Evolutionary conservation across 1,139 yeast genomes (phyloP).

Genomic region (Taphrina wiesneri): DNA sequence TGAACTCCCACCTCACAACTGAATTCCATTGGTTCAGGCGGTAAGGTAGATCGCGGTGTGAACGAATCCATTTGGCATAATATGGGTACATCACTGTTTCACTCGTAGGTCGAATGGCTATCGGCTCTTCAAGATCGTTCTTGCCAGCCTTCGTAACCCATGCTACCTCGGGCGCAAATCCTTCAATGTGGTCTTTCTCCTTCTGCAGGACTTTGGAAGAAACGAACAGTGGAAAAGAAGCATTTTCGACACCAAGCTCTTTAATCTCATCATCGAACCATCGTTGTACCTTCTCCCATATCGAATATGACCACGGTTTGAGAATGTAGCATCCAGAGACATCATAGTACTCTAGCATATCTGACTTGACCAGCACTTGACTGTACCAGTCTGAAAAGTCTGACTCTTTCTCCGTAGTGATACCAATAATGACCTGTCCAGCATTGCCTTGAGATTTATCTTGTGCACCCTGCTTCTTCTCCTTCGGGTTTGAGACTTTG

Average conservation of each 20-base stretch:
- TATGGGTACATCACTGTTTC: slow-evolving; percentile 99
- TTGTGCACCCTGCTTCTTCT: slow-evolving; percentile 23
- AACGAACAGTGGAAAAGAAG: slow-evolving; percentile 99
- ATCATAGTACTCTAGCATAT: slow-evolving; percentile 94
- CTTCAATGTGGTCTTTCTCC: slow-evolving; percentile 98
- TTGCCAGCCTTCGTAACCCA: slow-evolving; percentile 98
- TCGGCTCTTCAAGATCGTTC: slow-evolving; percentile 94
- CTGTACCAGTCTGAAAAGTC: slow-evolving; percentile 98
- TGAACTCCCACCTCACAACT: slow-evolving; percentile 98
- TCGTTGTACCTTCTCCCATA: slow-evolving; percentile 92
- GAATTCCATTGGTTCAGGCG: slow-evolving; percentile 99
- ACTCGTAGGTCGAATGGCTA: slow-evolving; percentile 98
- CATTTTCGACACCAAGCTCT: slow-evolving; percentile 84
- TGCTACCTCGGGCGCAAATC: slow-evolving; percentile 99
- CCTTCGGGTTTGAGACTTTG: slow-evolving; percentile 63
- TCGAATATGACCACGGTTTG: slow-evolving; percentile 90
- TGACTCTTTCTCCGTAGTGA: slow-evolving; percentile 85
- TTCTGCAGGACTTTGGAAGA: slow-evolving; percentile 87
- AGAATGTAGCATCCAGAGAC: slow-evolving; percentile 98
- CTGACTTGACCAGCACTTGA: slow-evolving; percentile 92
- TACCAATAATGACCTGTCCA: slow-evolving; percentile 88
- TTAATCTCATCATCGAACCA: slow-evolving; percentile 82
- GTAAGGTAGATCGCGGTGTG: slow-evolving; percentile 96
- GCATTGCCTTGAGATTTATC: slow-evolving; percentile 21
- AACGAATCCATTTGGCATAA: slow-evolving; percentile 98